Percentiles rank a stretch among this genome's conserved stretches.
These are phyloP conservation scores for Scolecobasidium constrictum DNA, from an alignment of 2,329 filamentous ascomycete species.

Conservation along the genomic window DNA sequence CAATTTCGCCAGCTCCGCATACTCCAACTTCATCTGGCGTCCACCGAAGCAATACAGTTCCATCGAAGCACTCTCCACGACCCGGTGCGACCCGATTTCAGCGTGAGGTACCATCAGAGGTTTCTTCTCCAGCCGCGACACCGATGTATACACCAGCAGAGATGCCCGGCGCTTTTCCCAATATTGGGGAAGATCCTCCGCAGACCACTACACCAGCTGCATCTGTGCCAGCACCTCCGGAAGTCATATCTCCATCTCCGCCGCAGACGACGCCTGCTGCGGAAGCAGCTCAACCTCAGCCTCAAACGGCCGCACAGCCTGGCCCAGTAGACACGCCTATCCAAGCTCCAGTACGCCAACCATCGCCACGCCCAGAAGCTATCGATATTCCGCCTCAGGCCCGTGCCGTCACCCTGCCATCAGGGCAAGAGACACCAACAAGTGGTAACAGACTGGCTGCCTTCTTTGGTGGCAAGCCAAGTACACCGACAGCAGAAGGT, in stretches of 20 bases:
- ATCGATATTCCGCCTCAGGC: not conserved
- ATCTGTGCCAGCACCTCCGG: not conserved
- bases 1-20: conserved; percentile 45
- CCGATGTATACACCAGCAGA: conserved; percentile 7
- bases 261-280: too few species aligned
- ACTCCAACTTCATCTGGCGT: conserved; percentile 34
- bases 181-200: not conserved
- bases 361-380: not conserved
- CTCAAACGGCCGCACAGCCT: too few species aligned
- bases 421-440: not conserved
- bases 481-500: not conserved
- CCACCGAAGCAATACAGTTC: conserved; percentile 83
- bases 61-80: conserved; percentile 76
- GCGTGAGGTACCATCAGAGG: conserved; percentile 34
- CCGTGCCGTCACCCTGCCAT: not conserved
- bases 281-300: too few species aligned
- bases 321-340: not conserved
- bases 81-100: conserved; percentile 52
- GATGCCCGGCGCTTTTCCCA: conserved; percentile 12
- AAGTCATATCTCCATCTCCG: not conserved
- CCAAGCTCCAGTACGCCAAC: not conserved
- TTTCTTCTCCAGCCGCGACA: conserved; percentile 18
- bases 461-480: conserved; percentile 31
- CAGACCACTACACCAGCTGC: not conserved
- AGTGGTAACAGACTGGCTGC: conserved; percentile 20